These are phyloP conservation scores for Pontederia crassipes DNA, from an alignment of 176 grass and related monocot genomes.

Conservation along the genomic window DNA sequence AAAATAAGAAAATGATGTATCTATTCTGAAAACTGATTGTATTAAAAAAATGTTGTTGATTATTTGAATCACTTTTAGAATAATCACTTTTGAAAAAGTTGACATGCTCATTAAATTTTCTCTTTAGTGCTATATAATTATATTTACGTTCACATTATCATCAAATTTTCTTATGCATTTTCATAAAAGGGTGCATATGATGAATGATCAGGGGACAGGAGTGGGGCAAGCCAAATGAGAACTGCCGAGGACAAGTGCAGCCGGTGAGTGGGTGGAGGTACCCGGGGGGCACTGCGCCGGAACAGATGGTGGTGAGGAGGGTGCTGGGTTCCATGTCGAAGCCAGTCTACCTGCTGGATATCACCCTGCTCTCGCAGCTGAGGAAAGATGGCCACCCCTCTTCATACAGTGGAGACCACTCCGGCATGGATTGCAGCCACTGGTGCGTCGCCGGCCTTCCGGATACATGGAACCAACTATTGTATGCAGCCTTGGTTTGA, in stretches of 20 bases:
- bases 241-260: not conserved
- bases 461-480: not conserved
- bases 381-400: not conserved
- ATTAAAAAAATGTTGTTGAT: no score
- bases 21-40: no score
- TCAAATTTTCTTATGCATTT: no score
- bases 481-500: not conserved
- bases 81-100: no score
- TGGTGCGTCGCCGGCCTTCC: not conserved
- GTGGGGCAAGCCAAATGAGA: not conserved
- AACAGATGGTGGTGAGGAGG: not conserved
- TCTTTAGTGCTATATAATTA: no score
- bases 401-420: not conserved
- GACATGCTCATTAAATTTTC: no score
- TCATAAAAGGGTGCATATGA: no score
- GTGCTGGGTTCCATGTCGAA: not conserved
- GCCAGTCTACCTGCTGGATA: not conserved
- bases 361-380: not conserved
- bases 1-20: no score
- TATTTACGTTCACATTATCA: no score
- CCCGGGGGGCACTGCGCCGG: not conserved
- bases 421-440: not conserved
- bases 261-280: not conserved
- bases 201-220: not conserved
- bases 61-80: no score